A percentile compares a stretch with the other conserved stretches of the same genome.
Conservation (phyloP, 2,329 filamentous ascomycete genomes). For the Fusarium tanahbumbuense region DNA sequence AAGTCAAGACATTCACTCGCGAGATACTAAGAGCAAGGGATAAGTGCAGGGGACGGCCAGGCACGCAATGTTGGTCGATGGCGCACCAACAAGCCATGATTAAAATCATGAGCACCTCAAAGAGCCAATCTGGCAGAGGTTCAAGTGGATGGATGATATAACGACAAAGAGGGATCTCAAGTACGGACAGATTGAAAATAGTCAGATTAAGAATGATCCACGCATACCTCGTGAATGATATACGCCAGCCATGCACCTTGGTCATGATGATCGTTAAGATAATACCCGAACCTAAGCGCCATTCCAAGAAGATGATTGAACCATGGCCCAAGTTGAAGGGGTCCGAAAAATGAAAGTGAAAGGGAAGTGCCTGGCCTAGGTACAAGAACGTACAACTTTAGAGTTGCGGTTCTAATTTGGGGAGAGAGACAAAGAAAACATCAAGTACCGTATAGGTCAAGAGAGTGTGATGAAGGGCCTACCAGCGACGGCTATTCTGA, state of each 20-base stretch:
- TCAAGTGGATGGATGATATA: conserved; percentile 4
- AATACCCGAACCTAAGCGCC: conserved; percentile 42
- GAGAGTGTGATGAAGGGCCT: conserved; percentile 8
- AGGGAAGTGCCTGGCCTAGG: conserved; percentile 39
- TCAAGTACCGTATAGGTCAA: conserved; percentile 22
- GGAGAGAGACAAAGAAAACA: conserved; percentile 22
- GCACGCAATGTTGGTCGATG: conserved; percentile 30
- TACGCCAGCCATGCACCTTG: conserved; percentile 48
- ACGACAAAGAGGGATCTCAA: conserved; percentile 11
- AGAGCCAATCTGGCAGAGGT: conserved; percentile 9
- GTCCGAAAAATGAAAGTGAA: conserved; percentile 10
- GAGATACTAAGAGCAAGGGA: neutral
- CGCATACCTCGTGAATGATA: conserved; percentile 51
- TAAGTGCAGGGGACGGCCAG: conserved; percentile 24
- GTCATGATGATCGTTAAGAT: conserved; percentile 46
- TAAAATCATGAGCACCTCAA: conserved; percentile 9
- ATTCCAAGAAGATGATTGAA: conserved; percentile 28
- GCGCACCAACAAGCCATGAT: conserved; percentile 23
- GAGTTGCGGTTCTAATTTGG: conserved; percentile 17
- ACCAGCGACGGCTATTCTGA: conserved; percentile 53
- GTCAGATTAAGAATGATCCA: conserved; percentile 47
- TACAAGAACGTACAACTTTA: conserved; percentile 26
- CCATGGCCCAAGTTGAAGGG: conserved; percentile 6
- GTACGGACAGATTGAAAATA: conserved; percentile 21
- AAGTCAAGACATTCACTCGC: conserved; percentile 9